These are phyloP conservation scores for Quillaja saponaria DNA, from an alignment of 306 rosid species.

Conservation along the genomic window DNA sequence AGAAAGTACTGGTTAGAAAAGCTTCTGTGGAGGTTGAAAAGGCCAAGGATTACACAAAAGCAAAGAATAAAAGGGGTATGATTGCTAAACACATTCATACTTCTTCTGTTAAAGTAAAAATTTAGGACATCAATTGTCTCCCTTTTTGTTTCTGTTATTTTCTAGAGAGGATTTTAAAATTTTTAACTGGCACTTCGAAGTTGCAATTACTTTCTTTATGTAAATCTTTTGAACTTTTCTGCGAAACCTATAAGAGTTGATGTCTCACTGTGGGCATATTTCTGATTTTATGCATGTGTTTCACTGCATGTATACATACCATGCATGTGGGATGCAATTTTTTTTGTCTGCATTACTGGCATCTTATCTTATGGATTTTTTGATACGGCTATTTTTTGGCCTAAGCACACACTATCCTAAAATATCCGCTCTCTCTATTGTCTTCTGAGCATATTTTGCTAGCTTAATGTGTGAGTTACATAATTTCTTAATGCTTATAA, in stretches of 20 bases:
- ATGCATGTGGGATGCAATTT: too few species aligned
- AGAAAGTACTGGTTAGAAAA: constrained; percentile 86
- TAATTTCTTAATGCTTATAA: not conserved
- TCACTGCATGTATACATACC: too few species aligned
- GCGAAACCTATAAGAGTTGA: not conserved
- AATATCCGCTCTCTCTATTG: too few species aligned
- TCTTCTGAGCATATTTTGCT: too few species aligned
- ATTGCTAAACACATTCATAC: not conserved
- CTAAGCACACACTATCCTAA: too few species aligned
- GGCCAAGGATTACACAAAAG: constrained; percentile 84
- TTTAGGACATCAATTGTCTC: not conserved
- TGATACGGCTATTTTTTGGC: too few species aligned
- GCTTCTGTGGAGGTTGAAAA: constrained; percentile 79
- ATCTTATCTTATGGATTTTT: too few species aligned
- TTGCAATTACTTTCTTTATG: not conserved
- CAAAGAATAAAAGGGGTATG: constrained; percentile 86
- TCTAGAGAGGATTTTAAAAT: not conserved
- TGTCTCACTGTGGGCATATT: constrained; percentile 1
- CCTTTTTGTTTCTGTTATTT: not conserved
- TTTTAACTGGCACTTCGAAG: too few species aligned
- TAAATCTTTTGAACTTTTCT: not conserved
- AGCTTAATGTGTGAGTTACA: too few species aligned
- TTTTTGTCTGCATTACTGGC: too few species aligned
- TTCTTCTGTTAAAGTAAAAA: constrained; percentile 8
- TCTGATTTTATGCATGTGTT: not conserved